Evolutionary conservation across 441 rosid genomes (phyloP), one percentile per base, ranked within the genome.

Genomic region (Populus hybrid): DNA sequence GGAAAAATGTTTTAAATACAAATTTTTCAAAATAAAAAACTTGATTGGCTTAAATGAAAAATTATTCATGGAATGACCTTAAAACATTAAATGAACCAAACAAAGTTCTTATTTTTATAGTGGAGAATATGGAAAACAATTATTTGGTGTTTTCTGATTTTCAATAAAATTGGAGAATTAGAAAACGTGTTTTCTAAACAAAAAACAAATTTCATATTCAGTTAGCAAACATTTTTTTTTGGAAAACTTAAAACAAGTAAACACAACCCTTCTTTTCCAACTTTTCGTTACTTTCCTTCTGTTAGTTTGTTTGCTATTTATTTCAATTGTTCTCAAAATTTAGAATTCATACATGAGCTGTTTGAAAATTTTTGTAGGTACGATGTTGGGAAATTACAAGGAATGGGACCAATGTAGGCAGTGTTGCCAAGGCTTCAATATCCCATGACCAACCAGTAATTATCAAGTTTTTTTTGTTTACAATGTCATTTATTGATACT

Each of bases 401-500:
- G 75, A 88, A 64, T 82, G 99, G 97, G 24, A 7, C 85, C 76
- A 80, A 80, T 74, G 82, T 86, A 1, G 88, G 81, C 74, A 92
- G 93, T 80, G 78, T 86, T 64, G 92, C 99, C 18, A 96, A 94
- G 88, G 94, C 98, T 38, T 89, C 93, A 4, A 92, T 96, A 26
- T 82, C 91, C 0, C 98, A 94, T 80, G 99, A 96, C 78, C 99
- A 96, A 74, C 99, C 98, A 81, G 99, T 95, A 85, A 86, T 81
- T 38, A 68, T 32, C 69, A 40, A 30, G n/a, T 57, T 36, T 10
- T 72, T 35, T 24, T 77, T 30, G 72, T 80, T 83, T 80, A 70
- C 42, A 14, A 42, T 10, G 8, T 72, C 63, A 23, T 42, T 28
- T 72, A 10, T 46, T 46, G 30, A 53, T 78, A 12, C 9, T 71